Evolutionary conservation across 2,329 filamentous ascomycete genomes (phyloP).

Genomic region (Pyrenochaeta sp.): DNA sequence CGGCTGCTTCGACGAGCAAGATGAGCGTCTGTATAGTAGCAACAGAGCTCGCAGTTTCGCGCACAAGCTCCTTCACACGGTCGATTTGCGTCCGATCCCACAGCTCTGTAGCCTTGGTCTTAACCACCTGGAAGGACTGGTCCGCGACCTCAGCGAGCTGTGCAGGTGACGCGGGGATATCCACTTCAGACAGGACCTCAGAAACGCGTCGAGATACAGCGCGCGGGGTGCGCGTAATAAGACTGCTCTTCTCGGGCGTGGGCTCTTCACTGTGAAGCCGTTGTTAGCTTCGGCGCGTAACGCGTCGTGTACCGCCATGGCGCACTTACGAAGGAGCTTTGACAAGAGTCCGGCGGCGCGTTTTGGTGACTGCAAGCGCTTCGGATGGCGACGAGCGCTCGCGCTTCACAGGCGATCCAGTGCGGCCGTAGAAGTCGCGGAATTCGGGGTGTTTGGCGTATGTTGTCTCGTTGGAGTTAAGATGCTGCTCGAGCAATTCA

Average conservation of each 20-base stretch:
- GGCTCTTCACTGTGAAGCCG: constrained; percentile 46
- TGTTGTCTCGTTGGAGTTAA: constrained; percentile 68
- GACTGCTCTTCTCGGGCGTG: constrained; percentile 55
- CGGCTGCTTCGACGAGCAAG: constrained; percentile 71
- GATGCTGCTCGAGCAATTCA: constrained; percentile 43
- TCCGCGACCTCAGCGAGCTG: constrained; percentile 66
- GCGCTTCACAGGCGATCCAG: constrained; percentile 62
- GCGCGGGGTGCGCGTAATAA: constrained; percentile 51
- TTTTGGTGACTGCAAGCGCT: constrained; percentile 41
- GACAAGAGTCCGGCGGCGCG: constrained; percentile 46
- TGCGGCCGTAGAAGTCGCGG: constrained; percentile 77
- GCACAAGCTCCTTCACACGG: constrained; percentile 70
- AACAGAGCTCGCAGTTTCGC: constrained; percentile 76
- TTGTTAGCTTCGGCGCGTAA: constrained; percentile 36
- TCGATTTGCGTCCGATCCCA: constrained; percentile 73
- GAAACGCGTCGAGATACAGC: constrained; percentile 63
- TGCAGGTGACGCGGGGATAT: constrained; percentile 79
- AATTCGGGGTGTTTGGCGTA: constrained; percentile 72
- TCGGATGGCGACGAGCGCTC: constrained; percentile 49
- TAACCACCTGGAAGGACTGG: constrained; percentile 73
- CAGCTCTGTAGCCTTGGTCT: constrained; percentile 69
- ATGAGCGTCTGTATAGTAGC: constrained; percentile 52
- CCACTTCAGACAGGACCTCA: constrained; percentile 57
- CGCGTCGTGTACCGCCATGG: constrained; percentile 27
- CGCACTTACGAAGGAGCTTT: constrained; percentile 44